Evolutionary conservation across 78 protist genomes (phyloP).

Genomic region (Monosiga brevicollis): DNA sequence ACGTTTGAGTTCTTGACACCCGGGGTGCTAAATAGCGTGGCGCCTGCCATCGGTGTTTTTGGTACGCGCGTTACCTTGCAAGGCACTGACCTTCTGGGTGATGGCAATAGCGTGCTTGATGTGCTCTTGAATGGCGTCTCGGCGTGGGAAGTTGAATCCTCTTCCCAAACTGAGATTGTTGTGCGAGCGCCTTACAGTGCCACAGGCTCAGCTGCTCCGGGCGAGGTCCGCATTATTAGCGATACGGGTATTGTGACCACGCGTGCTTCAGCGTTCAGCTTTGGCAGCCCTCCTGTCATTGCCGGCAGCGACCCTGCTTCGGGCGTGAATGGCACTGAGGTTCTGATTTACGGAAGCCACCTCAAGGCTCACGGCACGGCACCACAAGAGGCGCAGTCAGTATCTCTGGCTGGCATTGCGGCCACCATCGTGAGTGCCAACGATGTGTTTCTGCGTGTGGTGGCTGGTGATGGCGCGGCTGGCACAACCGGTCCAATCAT

Average conservation of each 20-base stretch:
- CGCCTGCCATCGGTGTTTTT: background rate
- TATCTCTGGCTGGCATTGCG: background rate
- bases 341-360: background rate
- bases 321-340: background rate
- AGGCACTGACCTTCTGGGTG: background rate
- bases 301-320: background rate
- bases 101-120: background rate
- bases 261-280: background rate
- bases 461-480: no score
- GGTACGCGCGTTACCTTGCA: background rate
- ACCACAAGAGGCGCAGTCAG: background rate
- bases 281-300: background rate
- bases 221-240: background rate
- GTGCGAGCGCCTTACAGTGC: background rate
- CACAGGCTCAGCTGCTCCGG: background rate
- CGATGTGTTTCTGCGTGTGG: background rate
- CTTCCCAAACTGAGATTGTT: background rate
- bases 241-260: background rate
- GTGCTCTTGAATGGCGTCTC: background rate
- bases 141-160: background rate
- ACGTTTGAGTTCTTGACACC: background rate
- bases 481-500: no score
- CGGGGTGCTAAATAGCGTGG: background rate
- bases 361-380: background rate
- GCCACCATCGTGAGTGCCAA: background rate